Evolutionary conservation across 1,284 basidiomycete genomes (phyloP), one percentile per base, ranked within the genome.

Genomic region (Austroboletus novae-zelandiae): DNA sequence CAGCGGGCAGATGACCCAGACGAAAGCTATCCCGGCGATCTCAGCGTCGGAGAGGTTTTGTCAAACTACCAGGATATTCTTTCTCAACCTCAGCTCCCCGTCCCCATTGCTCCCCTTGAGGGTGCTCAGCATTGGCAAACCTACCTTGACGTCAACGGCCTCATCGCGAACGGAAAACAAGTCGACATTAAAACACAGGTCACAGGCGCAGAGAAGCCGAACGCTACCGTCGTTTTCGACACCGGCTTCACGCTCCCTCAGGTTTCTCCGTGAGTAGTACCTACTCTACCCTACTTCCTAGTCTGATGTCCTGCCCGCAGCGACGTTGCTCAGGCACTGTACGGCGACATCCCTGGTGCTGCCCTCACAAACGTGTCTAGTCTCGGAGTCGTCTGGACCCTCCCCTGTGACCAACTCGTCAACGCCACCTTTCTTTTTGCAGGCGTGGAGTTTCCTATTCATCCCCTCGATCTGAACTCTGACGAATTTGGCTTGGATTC

Each of bases 241-340:
- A 79, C 81, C 3, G 86, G 86, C 0, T 88, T 84, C 62, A 77
- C 81, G 2, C 67, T 86, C n/a, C 78, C 83, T 17, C 84, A 86
- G 61, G 74, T 86, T 34, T 75, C 82, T 41, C 61, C 69, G 80
- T 82, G 62, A 42, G 74, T 18, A 42, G 74, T 18, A 14, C 14
- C 9, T 0, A 11, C 0, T 15, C 20, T 18, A 29, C 5, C 29
- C 27, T 23, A 23, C 15, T 15, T 40, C 27, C 23, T 20, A 6
- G 5, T 39, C 46, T 55, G 27, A 51, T 43, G 10, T 11, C 43
- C 14, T 13, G n/a, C 46, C 30, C 48, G 8, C 52, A 84, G 83
- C 45, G 51, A 65, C 41, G 73, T 83, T 32, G 74, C 82, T 3
- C 72, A 80, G 45, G 77, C 75, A 7, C 77, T 87, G 41, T 88